These are phyloP conservation scores for Fusarium dimerum DNA, from an alignment of 2,329 filamentous ascomycete genomes.

Conservation along the genomic window DNA sequence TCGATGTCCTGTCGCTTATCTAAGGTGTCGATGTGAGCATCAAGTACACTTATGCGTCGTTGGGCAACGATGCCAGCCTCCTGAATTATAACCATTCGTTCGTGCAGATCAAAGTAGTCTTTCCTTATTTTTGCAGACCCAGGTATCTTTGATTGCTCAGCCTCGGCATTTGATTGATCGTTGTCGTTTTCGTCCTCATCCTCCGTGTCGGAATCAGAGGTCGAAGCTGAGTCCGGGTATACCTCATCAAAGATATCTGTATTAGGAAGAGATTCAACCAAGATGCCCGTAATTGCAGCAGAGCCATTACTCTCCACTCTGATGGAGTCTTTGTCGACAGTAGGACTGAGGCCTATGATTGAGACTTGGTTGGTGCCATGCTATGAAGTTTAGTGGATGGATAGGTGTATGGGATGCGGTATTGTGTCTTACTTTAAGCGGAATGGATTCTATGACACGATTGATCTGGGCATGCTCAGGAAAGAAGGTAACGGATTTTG, in stretches of 20 bases:
- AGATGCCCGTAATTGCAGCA: slow-evolving; percentile 62
- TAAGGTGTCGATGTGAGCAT: slow-evolving; percentile 40
- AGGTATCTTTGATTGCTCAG: slow-evolving; percentile 25
- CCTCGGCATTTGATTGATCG: slow-evolving; percentile 24
- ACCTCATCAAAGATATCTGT: slow-evolving; percentile 55
- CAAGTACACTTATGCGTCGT: slow-evolving; percentile 43
- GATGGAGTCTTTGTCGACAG: slow-evolving; percentile 59
- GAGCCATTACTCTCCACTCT: slow-evolving; percentile 59
- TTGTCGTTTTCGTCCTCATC: slow-evolving; percentile 30
- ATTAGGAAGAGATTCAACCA: slow-evolving; percentile 58
- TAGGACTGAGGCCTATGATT: slow-evolving; percentile 56
- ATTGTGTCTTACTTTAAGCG: slow-evolving; percentile 27
- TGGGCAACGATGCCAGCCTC: slow-evolving; percentile 27
- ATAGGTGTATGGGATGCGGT: background rate
- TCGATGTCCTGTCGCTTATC: slow-evolving; percentile 35
- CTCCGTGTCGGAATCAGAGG: slow-evolving; percentile 34
- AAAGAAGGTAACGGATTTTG: slow-evolving; percentile 64
- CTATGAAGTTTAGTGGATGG: slow-evolving; percentile 26
- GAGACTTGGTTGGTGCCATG: slow-evolving; percentile 60
- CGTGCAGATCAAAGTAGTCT: slow-evolving; percentile 33
- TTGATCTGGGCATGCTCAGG: slow-evolving; percentile 61
- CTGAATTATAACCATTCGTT: slow-evolving; percentile 20
- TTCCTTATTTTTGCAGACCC: slow-evolving; percentile 24
- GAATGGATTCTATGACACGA: slow-evolving; percentile 58
- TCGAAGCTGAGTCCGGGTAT: slow-evolving; percentile 49